A percentile compares a stretch with the other conserved stretches of the same genome.
phyloP scores from a whole-genome alignment of 257 asterid genomes.

The Solanum paucissectum region DNA sequence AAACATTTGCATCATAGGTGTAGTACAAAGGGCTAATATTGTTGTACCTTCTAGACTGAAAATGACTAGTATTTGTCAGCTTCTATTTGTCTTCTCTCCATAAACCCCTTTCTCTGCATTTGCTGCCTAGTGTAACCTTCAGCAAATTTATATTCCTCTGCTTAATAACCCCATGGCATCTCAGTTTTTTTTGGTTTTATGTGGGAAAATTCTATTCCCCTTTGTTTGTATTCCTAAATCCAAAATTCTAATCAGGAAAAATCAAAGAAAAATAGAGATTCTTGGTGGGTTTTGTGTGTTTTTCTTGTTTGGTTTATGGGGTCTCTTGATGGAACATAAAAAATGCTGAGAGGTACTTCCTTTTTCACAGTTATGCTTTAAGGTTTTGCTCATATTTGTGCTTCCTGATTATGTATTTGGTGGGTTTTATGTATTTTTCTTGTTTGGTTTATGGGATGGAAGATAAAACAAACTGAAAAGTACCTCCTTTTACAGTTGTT shows the following conservation, averaged over 20 bases:
- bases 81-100: slow-evolving; percentile 28
- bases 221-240: background rate
- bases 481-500: background rate
- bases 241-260: background rate
- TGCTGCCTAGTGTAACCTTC: slow-evolving; percentile 21
- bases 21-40: background rate
- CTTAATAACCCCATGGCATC: background rate
- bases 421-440: background rate
- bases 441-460: background rate
- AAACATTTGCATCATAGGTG: background rate
- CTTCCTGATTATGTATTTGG: background rate
- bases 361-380: background rate
- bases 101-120: background rate
- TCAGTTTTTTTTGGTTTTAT: slow-evolving; percentile 4
- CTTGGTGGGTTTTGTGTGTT: background rate
- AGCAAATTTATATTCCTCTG: background rate
- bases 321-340: background rate
- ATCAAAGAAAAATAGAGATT: background rate
- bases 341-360: background rate
- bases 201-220: background rate
- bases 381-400: background rate
- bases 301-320: background rate
- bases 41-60: background rate
- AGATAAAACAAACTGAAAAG: background rate
- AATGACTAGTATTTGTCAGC: slow-evolving; percentile 3